Evolutionary conservation across 352 stramenopile genomes (phyloP), one percentile per base, ranked within the genome.

Genomic region (Blastocystis sp.): DNA sequence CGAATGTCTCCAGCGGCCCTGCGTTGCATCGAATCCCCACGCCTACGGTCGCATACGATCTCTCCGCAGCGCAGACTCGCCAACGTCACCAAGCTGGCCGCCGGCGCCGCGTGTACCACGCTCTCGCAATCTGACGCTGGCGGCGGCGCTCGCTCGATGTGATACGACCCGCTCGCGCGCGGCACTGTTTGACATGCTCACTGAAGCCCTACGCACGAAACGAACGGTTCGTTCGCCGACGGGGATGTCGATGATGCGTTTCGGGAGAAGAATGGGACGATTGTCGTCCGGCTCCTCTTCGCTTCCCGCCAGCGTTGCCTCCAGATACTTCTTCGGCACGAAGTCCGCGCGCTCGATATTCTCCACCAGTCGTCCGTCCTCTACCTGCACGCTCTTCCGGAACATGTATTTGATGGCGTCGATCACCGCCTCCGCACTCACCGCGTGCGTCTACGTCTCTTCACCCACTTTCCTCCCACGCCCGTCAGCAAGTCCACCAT

Each of bases 321-420:
- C 46, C 18, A 81, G 38, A 48, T 81, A 65, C 21, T 36, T 44
- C 42, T 61, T 16, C 49, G 69, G 69, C 14, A 57, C 48, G 53
- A 81, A 64, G 6, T 46, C 32, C 0, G 14, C 0, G 2, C 51
- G 69, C 34, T 38, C 21, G 4, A 81, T 14, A 42, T 81, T 32
- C 18, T 61, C 53, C 46, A 81, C 69, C n/a, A 81, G 36, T 9
- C 29, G 9, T 1, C 36, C 69, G 11, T 38, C 69, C 24, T 38
- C 36, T 44, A 81, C 69, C 16, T 81, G 69, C 21, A 61, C 63
- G 8, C 69, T 14, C 69, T 81, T 81, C 27, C 21, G 61, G 53
- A 81, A 81, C 4, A 81, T 38, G 53, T 81, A 81, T 32, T 81
- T 81, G 32, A 81, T 64, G 21, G 69, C 69, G 40, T 81, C 69